Conservation (phyloP, 306 rosid species). For the Cucumis cinereus region DNA sequence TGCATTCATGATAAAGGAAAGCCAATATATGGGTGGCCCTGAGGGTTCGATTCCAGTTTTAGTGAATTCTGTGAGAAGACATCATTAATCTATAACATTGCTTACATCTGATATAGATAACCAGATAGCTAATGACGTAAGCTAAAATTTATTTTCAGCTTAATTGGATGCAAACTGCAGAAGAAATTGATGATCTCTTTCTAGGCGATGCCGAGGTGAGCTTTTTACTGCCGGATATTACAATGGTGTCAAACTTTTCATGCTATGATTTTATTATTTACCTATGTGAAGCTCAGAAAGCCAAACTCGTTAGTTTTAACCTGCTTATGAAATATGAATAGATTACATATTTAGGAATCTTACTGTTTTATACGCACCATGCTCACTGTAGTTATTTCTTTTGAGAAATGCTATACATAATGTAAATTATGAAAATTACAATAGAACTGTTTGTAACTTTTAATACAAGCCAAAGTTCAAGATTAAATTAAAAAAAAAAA, state of each 20-base stretch:
- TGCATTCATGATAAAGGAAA: constrained; percentile 54
- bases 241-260: neutral
- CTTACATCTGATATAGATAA: neutral
- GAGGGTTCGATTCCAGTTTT: constrained; percentile 87
- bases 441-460: neutral
- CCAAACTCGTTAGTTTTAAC: neutral
- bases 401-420: neutral
- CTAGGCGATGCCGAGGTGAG: constrained; percentile 86
- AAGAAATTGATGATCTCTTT: constrained; percentile 77
- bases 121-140: constrained; percentile 6
- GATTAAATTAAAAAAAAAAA: neutral
- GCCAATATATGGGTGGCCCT: constrained; percentile 53
- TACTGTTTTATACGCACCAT: neutral
- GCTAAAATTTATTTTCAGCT: constrained; percentile 34
- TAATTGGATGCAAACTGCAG: constrained; percentile 73
- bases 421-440: neutral
- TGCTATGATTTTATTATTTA: neutral
- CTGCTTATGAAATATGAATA: neutral
- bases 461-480: neutral
- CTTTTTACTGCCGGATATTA: neutral
- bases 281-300: neutral
- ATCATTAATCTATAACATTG: constrained; percentile 3
- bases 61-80: constrained; percentile 63
- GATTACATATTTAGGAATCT: neutral
- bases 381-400: neutral